Evolutionary conservation across 306 rosid genomes (phyloP).

Genomic region (Cucumis cinereus): DNA sequence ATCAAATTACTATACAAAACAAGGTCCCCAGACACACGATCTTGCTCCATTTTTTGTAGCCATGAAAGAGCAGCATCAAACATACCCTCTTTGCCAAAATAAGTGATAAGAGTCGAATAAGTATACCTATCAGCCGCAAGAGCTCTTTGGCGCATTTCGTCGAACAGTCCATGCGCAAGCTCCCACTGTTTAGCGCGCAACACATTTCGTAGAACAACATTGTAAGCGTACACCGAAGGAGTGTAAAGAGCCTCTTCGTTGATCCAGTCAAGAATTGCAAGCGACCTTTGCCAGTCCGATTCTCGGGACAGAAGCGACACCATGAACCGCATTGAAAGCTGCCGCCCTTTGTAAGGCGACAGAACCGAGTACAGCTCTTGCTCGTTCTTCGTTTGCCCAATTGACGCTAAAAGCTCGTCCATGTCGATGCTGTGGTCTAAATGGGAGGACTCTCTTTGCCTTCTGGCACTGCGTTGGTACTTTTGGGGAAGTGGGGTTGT

Average conservation of each 20-base stretch:
- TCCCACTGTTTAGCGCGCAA: conserved; percentile 71
- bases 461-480: conserved; percentile 16
- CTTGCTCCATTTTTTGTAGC: conserved; percentile 90
- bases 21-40: conserved; percentile 67
- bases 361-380: conserved; percentile 44
- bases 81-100: conserved; percentile 67
- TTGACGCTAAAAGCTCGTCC: conserved; percentile 54
- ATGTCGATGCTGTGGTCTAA: conserved; percentile 70
- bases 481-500: conserved; percentile 10
- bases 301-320: conserved; percentile 69
- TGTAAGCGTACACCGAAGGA: conserved; percentile 72
- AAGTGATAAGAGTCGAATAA: conserved; percentile 74
- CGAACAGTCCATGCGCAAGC: conserved; percentile 80
- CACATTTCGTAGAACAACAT: conserved; percentile 71
- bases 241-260: conserved; percentile 62
- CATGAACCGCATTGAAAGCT: conserved; percentile 75
- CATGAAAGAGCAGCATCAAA: conserved; percentile 79
- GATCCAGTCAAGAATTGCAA: conserved; percentile 83
- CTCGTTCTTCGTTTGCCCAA: conserved; percentile 42
- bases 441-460: conserved; percentile 16
- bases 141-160: conserved; percentile 82
- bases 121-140: conserved; percentile 83
- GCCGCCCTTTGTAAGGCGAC: conserved; percentile 46
- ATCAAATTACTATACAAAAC: conserved; percentile 77
- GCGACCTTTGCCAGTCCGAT: conserved; percentile 76